phyloP scores from a whole-genome alignment of 1,284 basidiomycete genomes.

The Fomitopsis palustris region DNA sequence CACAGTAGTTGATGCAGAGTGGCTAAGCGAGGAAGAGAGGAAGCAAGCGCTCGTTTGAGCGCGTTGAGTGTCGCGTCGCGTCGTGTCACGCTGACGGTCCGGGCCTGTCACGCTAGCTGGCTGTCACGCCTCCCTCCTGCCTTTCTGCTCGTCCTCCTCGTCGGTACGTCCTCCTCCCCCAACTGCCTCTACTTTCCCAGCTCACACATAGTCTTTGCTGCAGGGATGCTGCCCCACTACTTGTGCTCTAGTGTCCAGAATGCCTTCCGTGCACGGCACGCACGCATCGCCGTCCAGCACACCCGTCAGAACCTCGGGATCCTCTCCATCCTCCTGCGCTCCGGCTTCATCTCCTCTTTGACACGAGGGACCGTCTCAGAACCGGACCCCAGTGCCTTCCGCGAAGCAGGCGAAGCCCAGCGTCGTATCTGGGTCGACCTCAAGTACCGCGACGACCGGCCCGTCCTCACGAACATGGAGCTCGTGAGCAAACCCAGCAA shows the following conservation, averaged over 20 bases:
- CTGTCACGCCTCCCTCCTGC: background rate
- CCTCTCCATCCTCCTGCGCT: conserved; percentile 79
- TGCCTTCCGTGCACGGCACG: conserved; percentile 81
- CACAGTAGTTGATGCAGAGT: background rate
- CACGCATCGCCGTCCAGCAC: conserved; percentile 69
- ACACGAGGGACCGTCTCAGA: conserved; percentile 73
- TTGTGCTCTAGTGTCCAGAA: conserved; percentile 86
- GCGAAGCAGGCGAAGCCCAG: conserved; percentile 50
- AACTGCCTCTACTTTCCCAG: background rate
- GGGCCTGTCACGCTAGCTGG: background rate
- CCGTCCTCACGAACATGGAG: conserved; percentile 73
- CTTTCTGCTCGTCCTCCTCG: background rate
- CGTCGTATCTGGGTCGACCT: conserved; percentile 85
- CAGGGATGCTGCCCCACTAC: conserved; percentile 71
- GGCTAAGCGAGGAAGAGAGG: background rate
- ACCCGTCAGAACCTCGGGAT: conserved; percentile 82
- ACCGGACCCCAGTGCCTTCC: conserved; percentile 63
- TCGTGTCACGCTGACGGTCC: background rate
- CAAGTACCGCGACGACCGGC: conserved; percentile 84
- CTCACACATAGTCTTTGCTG: background rate
- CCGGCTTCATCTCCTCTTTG: conserved; percentile 81
- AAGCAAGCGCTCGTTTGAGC: background rate
- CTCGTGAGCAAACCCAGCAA: conserved; percentile 75
- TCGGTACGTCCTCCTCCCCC: background rate
- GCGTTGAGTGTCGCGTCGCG: background rate